phyloP scores from a whole-genome alignment of 2,329 filamentous ascomycete genomes.

The Fusarium irregulare region DNA sequence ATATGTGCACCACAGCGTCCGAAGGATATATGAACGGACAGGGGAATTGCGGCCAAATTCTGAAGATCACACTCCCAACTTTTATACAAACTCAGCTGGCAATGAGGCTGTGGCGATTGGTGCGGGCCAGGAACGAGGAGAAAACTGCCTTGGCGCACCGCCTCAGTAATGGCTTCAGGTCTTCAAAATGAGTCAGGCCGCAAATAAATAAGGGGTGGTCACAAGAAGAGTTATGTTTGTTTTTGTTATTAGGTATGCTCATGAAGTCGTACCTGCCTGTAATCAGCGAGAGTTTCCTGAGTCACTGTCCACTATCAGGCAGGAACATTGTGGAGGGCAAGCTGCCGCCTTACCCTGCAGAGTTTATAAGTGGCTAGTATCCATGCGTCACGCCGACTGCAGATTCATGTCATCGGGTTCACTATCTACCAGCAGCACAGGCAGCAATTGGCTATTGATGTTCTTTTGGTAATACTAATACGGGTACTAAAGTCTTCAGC shows the following conservation, averaged over 20 bases:
- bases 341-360: conserved; percentile 30
- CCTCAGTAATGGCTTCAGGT: conserved; percentile 29
- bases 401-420: neutral
- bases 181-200: conserved; percentile 41
- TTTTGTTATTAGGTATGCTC: neutral
- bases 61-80: neutral
- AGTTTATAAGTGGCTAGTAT: neutral
- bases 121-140: conserved; percentile 20
- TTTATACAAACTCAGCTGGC: conserved; percentile 15
- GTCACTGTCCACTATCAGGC: conserved; percentile 14
- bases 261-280: neutral
- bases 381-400: conserved; percentile 22
- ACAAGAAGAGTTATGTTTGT: neutral
- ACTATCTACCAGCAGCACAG: neutral
- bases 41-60: neutral
- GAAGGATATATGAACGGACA: neutral
- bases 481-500: neutral
- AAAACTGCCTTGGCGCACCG: conserved; percentile 46
- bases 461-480: neutral
- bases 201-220: neutral
- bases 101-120: conserved; percentile 24
- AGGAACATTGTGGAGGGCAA: conserved; percentile 15
- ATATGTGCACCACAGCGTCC: neutral
- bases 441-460: neutral
- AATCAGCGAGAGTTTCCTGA: conserved; percentile 3